Evolutionary conservation across 768 basidiomycete species (phyloP).

Genomic region (Podaxis rugospora): DNA sequence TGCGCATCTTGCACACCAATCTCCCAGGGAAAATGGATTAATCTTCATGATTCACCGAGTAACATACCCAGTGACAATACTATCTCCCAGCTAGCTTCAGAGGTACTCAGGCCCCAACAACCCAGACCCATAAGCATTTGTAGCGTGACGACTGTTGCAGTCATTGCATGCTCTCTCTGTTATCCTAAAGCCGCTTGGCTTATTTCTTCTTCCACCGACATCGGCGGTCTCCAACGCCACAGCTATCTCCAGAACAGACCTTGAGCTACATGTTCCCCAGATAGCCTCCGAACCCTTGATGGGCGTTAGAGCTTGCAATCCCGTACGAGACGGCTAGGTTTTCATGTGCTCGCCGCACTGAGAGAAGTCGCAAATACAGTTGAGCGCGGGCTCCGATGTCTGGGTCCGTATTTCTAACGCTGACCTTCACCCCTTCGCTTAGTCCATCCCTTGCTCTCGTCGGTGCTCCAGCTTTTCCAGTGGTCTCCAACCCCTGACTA

Average conservation of each 20-base stretch:
- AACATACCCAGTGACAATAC: not conserved
- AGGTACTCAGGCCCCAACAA: not conserved
- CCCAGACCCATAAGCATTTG: not conserved
- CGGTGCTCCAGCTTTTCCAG: not conserved
- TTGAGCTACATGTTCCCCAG: not conserved
- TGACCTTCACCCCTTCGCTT: not conserved
- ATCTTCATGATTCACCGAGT: not conserved
- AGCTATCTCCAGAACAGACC: not conserved
- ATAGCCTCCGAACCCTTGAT: constrained; percentile 7
- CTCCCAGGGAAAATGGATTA: not conserved
- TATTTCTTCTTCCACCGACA: not conserved
- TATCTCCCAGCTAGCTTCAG: not conserved
- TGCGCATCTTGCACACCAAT: not conserved
- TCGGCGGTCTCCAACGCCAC: constrained; percentile 1
- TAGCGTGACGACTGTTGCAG: not conserved
- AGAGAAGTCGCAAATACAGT: too few species aligned
- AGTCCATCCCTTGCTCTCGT: not conserved
- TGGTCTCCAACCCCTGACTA: not conserved
- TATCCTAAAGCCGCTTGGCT: not conserved
- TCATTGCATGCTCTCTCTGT: not conserved
- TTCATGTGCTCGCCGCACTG: not conserved
- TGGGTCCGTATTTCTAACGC: not conserved
- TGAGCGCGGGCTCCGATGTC: not conserved
- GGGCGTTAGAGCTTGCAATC: not conserved
- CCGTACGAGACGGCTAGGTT: not conserved